Evolutionary conservation across 2,329 filamentous ascomycete genomes (phyloP).

Genomic region (Fusarium aywerte): DNA sequence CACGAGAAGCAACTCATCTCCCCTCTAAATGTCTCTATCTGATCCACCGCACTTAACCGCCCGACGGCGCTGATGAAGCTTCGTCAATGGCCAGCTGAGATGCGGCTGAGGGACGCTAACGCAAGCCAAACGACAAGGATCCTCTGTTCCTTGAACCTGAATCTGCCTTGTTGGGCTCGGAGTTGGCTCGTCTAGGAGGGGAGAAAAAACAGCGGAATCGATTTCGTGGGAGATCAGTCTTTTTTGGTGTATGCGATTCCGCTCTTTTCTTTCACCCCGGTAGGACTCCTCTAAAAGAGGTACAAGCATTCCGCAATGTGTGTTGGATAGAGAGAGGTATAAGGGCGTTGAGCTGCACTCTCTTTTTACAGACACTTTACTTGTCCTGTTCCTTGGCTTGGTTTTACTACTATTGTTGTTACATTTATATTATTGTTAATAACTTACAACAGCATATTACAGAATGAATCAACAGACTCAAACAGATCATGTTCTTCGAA

Average conservation of each 20-base stretch:
- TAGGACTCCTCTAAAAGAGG: too few species aligned
- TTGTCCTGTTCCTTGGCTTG: neutral
- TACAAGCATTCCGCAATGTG: neutral
- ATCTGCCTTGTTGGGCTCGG: conserved; percentile 43
- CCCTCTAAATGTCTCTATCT: conserved; percentile 1
- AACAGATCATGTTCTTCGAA: conserved; percentile 51
- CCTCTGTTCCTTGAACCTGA: conserved; percentile 3
- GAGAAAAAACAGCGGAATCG: too few species aligned
- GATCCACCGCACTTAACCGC: conserved; percentile 25
- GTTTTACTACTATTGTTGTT: neutral
- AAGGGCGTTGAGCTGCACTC: conserved; percentile 1
- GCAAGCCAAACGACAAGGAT: conserved; percentile 35
- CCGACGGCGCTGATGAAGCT: conserved; percentile 22
- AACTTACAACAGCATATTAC: too few species aligned
- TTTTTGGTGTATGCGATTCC: too few species aligned
- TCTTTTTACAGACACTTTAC: neutral
- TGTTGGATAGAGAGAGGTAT: neutral
- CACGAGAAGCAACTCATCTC: neutral
- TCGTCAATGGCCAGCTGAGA: conserved; percentile 23
- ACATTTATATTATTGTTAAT: neutral
- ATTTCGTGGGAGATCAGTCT: too few species aligned
- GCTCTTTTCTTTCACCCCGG: too few species aligned
- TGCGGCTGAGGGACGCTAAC: conserved; percentile 45
- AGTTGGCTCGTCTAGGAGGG: neutral
- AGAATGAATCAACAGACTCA: conserved; percentile 33